Conservation (phyloP, 1,284 basidiomycete genomes). For the Malassezia obtusa region DNA sequence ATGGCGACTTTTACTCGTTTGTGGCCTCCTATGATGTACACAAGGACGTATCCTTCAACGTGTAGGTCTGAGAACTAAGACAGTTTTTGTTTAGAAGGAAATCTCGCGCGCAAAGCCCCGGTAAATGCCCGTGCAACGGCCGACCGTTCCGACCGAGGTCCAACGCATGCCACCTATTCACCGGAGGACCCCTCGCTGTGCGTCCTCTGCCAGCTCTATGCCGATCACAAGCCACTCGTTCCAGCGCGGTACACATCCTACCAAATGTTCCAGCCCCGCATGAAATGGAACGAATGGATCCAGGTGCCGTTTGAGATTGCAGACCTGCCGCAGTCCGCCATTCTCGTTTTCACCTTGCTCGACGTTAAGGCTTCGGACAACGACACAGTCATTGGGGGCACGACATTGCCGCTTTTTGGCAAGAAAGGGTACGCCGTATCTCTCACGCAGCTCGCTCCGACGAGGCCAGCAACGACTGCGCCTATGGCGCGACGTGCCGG, state of each 20-base stretch:
- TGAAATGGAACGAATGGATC: slow-evolving; percentile 80
- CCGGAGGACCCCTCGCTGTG: slow-evolving; percentile 75
- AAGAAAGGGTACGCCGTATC: slow-evolving; percentile 63
- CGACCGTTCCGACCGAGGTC: too few species aligned
- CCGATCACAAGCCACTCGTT: slow-evolving; percentile 83
- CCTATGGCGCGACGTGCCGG: slow-evolving; percentile 71
- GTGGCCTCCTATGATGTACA: slow-evolving; percentile 32
- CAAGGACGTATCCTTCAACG: slow-evolving; percentile 28
- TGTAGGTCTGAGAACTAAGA: not conserved
- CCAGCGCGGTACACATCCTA: slow-evolving; percentile 82
- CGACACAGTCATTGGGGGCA: slow-evolving; percentile 67
- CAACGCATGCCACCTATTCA: not conserved
- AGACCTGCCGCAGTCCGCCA: slow-evolving; percentile 74
- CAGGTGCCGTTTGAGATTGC: slow-evolving; percentile 81
- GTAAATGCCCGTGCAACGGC: too few species aligned
- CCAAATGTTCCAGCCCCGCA: slow-evolving; percentile 60
- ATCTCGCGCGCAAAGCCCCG: slow-evolving; percentile 14
- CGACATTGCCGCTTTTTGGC: slow-evolving; percentile 78
- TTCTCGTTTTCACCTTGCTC: slow-evolving; percentile 88
- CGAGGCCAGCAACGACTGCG: slow-evolving; percentile 65
- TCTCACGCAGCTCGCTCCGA: slow-evolving; percentile 61
- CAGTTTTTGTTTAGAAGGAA: slow-evolving; percentile 31
- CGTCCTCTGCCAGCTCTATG: slow-evolving; percentile 77
- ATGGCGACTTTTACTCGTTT: slow-evolving; percentile 42
- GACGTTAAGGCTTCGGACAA: slow-evolving; percentile 62